Percentiles rank a stretch among this genome's conserved stretches.
Conservation (phyloP, 2,329 filamentous ascomycete genomes). For the Fusarium burgessii region DNA sequence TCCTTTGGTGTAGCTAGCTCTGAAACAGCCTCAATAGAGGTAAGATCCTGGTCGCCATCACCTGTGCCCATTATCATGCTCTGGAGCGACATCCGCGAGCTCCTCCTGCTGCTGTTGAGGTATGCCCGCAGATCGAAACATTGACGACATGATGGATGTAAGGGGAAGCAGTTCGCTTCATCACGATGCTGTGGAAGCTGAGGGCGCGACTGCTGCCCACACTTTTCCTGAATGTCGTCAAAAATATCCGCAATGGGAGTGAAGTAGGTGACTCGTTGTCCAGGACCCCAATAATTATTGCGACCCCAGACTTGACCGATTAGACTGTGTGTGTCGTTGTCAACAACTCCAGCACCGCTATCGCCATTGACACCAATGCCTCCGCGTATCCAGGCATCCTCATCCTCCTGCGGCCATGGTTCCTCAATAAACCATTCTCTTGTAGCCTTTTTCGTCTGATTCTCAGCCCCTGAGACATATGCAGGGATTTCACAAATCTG, state of each 20-base stretch:
- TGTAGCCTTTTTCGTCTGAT: constrained; percentile 57
- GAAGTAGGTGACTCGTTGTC: constrained; percentile 57
- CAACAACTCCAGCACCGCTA: constrained; percentile 59
- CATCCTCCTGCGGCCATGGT: constrained; percentile 52
- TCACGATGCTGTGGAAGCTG: constrained; percentile 56
- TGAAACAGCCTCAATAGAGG: constrained; percentile 54
- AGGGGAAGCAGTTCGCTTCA: constrained; percentile 55
- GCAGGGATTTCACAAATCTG: constrained; percentile 59
- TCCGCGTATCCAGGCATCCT: constrained; percentile 59
- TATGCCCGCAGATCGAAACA: constrained; percentile 58
- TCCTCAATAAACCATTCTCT: constrained; percentile 62
- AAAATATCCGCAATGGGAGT: constrained; percentile 59
- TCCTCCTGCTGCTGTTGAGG: constrained; percentile 57
- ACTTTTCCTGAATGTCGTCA: constrained; percentile 60
- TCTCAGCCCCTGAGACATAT: constrained; percentile 54
- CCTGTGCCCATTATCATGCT: constrained; percentile 56
- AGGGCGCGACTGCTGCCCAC: constrained; percentile 54
- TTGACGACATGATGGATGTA: constrained; percentile 55
- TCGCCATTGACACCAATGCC: constrained; percentile 60
- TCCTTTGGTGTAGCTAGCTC: constrained; percentile 59
- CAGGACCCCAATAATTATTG: constrained; percentile 57
- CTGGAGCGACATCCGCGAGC: constrained; percentile 56
- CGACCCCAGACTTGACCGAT: constrained; percentile 60
- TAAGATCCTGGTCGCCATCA: constrained; percentile 55
- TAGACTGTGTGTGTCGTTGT: constrained; percentile 54